phyloP scores from a whole-genome alignment of 2,329 filamentous ascomycete species.

The Colletotrichum sp. region DNA sequence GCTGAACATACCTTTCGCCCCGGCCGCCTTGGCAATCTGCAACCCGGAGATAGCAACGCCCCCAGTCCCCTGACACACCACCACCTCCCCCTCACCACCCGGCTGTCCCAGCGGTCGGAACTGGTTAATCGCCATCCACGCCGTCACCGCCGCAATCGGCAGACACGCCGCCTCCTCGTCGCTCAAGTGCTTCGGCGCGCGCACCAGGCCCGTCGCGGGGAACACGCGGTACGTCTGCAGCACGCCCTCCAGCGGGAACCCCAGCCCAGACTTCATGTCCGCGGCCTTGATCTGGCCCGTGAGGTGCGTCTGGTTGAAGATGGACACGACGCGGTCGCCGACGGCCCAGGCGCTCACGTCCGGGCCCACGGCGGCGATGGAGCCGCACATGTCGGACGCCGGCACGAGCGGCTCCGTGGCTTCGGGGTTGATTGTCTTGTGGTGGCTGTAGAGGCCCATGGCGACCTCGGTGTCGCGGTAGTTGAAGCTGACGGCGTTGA shows the following conservation, averaged over 20 bases:
- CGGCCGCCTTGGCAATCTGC: conserved; percentile 59
- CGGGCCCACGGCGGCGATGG: conserved; percentile 54
- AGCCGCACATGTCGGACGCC: conserved; percentile 74
- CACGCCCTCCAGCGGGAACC: conserved; percentile 63
- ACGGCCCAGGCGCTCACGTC: conserved; percentile 47
- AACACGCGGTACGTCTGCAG: conserved; percentile 67
- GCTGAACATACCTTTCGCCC: conserved; percentile 45
- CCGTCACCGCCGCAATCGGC: conserved; percentile 67
- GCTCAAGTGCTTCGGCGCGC: conserved; percentile 59
- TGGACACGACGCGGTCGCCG: conserved; percentile 71
- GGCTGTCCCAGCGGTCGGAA: conserved; percentile 59
- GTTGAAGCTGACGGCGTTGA: conserved; percentile 53
- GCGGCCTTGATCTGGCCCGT: conserved; percentile 63
- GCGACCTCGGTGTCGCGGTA: conserved; percentile 61
- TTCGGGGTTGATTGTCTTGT: conserved; percentile 52
- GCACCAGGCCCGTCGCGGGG: conserved; percentile 58
- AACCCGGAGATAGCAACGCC: conserved; percentile 57
- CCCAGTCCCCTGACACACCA: conserved; percentile 61
- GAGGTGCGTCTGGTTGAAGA: conserved; percentile 64
- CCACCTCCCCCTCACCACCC: conserved; percentile 47
- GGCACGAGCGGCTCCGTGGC: conserved; percentile 57
- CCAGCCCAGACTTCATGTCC: conserved; percentile 63
- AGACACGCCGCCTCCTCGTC: conserved; percentile 66
- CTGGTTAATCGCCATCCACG: conserved; percentile 70
- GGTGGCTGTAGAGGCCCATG: conserved; percentile 71